Base-by-base conservation (phyloP, 228 moss, liverwort and hornwort species). In the Sphagnum magellanicum region DNA sequence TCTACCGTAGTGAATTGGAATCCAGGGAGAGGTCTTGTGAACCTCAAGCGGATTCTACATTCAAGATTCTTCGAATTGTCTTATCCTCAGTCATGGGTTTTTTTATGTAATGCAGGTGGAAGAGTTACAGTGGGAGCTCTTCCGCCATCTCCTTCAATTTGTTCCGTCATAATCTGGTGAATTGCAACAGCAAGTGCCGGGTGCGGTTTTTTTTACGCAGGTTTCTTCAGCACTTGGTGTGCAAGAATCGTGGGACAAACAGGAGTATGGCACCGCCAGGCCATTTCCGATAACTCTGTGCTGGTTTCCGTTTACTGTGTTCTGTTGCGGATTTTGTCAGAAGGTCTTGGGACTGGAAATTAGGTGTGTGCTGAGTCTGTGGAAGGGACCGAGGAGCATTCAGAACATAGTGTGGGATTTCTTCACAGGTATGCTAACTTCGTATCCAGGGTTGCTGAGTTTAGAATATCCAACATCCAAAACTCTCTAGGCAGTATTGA, bases 41-140 rank as follows among this genome's bases (percentile, higher is more conserved):
- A 32, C 32, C 32, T 32, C 32, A 32, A 32, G 32, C 32, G 32
- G 32, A 32, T 32, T 32, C 32, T 32, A 32, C 32, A 3, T 32
- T 32, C 32, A 32, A 32, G 32, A 32, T 32, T 32, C 32, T 32
- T 32, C 2, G 32, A 32, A 32, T 2, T 32, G 3, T 32, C 32
- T 32, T 32, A 32, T 32, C 32, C 32, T 32, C 32, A 32, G 32
- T 3, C 32, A 32, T 32, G 32, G 3, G 32, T 55, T 55, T 8
- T 55, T 8, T 55, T 32, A 8, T 55, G 55, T 8, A 55, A 32
- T 32, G 1, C 82, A 97, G 97, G 89, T 98, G 69, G 98, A 98
- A 68, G 98, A 98, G 79, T 63, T 98, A 76, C 94, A 98, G 48
- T 93, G 94, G 93, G 94, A 98, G 84, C 74, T 98, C 6, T 94